A percentile compares a stretch with the other conserved stretches of the same genome.
Conservation (phyloP, 495 filamentous ascomycete genomes). For the Evernia prunastri region DNA sequence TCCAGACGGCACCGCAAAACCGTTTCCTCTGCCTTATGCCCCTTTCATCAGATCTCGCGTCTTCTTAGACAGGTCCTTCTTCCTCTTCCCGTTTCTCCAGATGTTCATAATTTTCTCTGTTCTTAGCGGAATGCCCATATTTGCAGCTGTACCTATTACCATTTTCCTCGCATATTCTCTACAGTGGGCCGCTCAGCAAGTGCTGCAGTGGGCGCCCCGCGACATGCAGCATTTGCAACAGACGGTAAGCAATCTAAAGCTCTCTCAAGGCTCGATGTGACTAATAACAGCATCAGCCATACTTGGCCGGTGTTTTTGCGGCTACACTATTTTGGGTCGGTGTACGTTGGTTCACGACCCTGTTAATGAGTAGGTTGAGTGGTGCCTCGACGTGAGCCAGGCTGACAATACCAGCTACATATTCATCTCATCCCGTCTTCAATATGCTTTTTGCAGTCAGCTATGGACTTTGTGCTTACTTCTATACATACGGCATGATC, state of each 20-base stretch:
- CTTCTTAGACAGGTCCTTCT: slow-evolving; percentile 82
- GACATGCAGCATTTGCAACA: slow-evolving; percentile 83
- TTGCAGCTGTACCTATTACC: slow-evolving; percentile 64
- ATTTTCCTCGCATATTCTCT: slow-evolving; percentile 59
- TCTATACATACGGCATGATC: slow-evolving; percentile 78
- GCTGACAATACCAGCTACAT: slow-evolving; percentile 50
- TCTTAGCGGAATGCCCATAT: slow-evolving; percentile 67
- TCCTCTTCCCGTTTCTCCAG: slow-evolving; percentile 77
- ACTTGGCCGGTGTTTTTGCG: slow-evolving; percentile 88
- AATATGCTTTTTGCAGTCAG: slow-evolving; percentile 67
- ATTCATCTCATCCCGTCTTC: slow-evolving; percentile 54
- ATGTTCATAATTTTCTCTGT: slow-evolving; percentile 64
- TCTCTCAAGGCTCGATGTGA: slow-evolving; percentile 6
- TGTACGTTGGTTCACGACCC: slow-evolving; percentile 61
- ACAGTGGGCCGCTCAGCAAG: slow-evolving; percentile 71
- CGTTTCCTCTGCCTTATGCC: slow-evolving; percentile 45
- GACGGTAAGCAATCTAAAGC: slow-evolving; percentile 52
- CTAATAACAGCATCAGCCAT: slow-evolving; percentile 52
- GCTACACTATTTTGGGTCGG: slow-evolving; percentile 80
- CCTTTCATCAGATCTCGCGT: slow-evolving; percentile 63
- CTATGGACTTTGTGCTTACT: slow-evolving; percentile 65
- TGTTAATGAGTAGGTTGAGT: slow-evolving; percentile 58
- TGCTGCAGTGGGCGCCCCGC: slow-evolving; percentile 69
- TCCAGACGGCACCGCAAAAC: slow-evolving; percentile 62
- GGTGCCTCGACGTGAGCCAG: slow-evolving; percentile 13